Base-by-base conservation (phyloP, 768 basidiomycete genomes). In the Pleurotus citrinopileatus region DNA sequence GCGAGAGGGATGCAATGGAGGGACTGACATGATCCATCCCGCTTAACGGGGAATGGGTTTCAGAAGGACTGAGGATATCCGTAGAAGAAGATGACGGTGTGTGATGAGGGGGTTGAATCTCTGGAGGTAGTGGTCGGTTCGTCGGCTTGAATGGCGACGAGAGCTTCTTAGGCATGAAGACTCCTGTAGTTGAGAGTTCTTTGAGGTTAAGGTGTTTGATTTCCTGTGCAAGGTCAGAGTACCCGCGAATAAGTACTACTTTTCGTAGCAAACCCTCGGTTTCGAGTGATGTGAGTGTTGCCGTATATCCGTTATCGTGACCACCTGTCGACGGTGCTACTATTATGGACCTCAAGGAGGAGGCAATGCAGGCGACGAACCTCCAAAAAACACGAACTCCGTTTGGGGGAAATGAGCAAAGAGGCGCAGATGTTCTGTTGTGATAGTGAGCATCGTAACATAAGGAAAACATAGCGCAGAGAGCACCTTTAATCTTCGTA, bases 401-500 rank as follows among this genome's bases (percentile, higher is more conserved):
- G 73, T 79, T 56, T 80, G 77, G 32, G 75, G 70, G 50, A 72
- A 66, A 29, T 72, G 70, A 10, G 72, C 73, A 58, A 75, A 77
- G 36, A 74, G 69, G 22, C 71, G 70, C 13, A 79, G 70, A 55
- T 65, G 73, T 60, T 76, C 37, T 73, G 58, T 69, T 13, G 38
- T 37, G 43, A 54, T 37, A 19, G 23, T 51, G 38, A 8, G n/a
- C 15, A 27, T 47, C 27, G 8, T 70, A 47, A 15, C 45, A 15
- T 15, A 32, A 22, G 15, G 4, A n/a, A 29, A 13, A 9, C 26
- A n/a, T n/a, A 10, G 67, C 10, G 23, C 63, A 38, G n/a, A n/a
- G n/a, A n/a, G n/a, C 28, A 77, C 81, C 77, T 70, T 77, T 79
- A 57, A 81, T 70, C 65, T 82, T 82, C 45, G 74, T 67, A 61